Evolutionary conservation across 192 early-diverging fungal species (phyloP).

Genomic region (Geranomyces michiganensis): DNA sequence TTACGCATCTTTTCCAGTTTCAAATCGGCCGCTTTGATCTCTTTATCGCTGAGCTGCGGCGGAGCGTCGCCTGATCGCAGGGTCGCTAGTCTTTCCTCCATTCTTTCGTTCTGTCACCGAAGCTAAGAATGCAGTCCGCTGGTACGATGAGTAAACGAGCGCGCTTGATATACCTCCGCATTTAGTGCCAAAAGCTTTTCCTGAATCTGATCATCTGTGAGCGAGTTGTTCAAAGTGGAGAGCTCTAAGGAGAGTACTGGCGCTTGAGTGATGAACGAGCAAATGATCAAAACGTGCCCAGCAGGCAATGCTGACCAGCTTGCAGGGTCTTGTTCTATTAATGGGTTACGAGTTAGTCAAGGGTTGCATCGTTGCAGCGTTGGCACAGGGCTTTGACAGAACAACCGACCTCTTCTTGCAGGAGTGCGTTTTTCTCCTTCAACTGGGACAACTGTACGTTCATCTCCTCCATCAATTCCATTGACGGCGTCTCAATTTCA

Average conservation of each 20-base stretch:
- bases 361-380: no score
- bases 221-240: constrained; percentile 18
- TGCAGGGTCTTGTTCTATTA: constrained; percentile 17
- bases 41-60: constrained; percentile 30
- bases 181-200: constrained; percentile 11
- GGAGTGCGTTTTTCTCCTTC: constrained; percentile 26
- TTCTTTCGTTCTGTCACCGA: constrained; percentile 28
- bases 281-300: background rate
- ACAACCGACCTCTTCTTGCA: constrained; percentile 26
- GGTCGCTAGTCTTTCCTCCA: constrained; percentile 21
- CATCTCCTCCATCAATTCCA: constrained; percentile 34
- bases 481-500: constrained; percentile 33
- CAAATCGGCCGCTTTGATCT: constrained; percentile 33
- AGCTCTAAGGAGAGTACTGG: constrained; percentile 18
- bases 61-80: constrained; percentile 32
- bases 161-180: constrained; percentile 27
- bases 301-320: constrained; percentile 13
- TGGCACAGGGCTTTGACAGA: background rate
- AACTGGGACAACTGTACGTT: constrained; percentile 26
- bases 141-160: background rate
- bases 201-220: constrained; percentile 28
- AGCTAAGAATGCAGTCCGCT: background rate
- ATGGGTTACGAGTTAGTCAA: no score
- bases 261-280: no score
- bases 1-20: constrained; percentile 48